Base-by-base conservation (phyloP, 2,329 filamentous ascomycete species). In the Calonectria fujianensis region DNA sequence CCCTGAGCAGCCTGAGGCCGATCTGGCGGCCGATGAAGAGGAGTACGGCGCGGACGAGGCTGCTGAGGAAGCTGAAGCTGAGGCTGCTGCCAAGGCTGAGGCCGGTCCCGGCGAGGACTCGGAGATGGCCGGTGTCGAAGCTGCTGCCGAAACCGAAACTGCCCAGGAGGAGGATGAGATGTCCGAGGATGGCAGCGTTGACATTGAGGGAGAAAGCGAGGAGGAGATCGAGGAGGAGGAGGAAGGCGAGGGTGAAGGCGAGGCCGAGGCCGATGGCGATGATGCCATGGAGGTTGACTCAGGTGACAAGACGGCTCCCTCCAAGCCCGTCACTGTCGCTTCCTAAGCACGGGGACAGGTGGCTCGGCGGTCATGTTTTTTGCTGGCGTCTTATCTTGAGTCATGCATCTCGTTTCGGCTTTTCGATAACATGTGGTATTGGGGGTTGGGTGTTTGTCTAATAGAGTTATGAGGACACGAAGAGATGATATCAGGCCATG, bases 1-100 rank as follows among this genome's bases (percentile, higher is more conserved):
- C 37, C 97, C 97, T 75, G 97, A 99, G 85, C 97, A 99, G 87
- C 97, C 97, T 52, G 97, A 99, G 85, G 97, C 96, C 69, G 97
- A 99, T 83, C 90, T 94, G 57, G 90, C 91, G 67, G 94, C 94
- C 54, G 96, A 98, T 80, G 97, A 98, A 80, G 94, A 94, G 32
- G 92, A 94, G 79, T 99, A 99, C 82, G 97, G 96, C 76, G 95
- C 94, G 29, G 97, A 98, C 71, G 96, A 98, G 85, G 92, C 92
- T 20, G 95, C 95, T 63, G 93, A 93, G 68, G 93, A 93, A 69
- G 92, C 91, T n/a, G 91, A 86, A 16, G 91, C 90, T 35, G 87
- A 89, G 59, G 88, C 86, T 7, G 85, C 83, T 13, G 80, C 89
- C 73, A 87, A 89, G 69, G 87, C 86, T 24, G 86, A 85, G 50